Base-by-base conservation (phyloP, 768 basidiomycete species). In the Amanita polypyramis region DNA sequence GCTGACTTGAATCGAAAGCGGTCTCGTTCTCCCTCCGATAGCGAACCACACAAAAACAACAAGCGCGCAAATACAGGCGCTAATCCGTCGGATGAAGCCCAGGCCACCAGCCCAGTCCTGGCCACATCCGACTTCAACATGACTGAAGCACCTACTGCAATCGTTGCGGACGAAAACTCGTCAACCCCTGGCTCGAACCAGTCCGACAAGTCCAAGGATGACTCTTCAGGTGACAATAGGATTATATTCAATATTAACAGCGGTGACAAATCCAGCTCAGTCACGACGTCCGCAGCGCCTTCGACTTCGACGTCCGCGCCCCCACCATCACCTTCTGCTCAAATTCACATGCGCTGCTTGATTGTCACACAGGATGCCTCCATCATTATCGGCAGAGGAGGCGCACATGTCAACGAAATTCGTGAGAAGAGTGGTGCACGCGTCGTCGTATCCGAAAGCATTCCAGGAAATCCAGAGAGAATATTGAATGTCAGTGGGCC, bases 361-460 rank as follows among this genome's bases (percentile, higher is more conserved):
- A 99, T 99, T 61, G 96, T 99, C 57, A 98, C 96, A 8, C 94
- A 97, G 68, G 96, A 99, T 67, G 96, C 96, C 10, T 94, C 91
- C 47, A 95, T 99, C 68, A 98, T 98, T 70, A 99, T 99, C 55
- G 96, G 96, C 32, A 91, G 92, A 67, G 87, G 74, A 43, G 95
- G 95, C 54, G 78, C 86, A 37, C 96, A 98, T 67, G 94, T 99
- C 56, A 97, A 96, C 58, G 96, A 99, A 66, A 98, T 99, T 53
- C 76, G 96, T 52, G 96, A 98, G 65, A 96, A 95, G 73, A 93
- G 90, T 55, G 92, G 91, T 37, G 94, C 95, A 11, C 77, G 92
- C 42, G 92, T 98, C 57, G 89, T 93, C 73, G 92, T 99, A 40
- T 98, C 93, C 15, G 96, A 99, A 70, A 92, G 92, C 61, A 97